Conservation (phyloP, 306 rosid genomes). For the Notholithocarpus densiflorus region DNA sequence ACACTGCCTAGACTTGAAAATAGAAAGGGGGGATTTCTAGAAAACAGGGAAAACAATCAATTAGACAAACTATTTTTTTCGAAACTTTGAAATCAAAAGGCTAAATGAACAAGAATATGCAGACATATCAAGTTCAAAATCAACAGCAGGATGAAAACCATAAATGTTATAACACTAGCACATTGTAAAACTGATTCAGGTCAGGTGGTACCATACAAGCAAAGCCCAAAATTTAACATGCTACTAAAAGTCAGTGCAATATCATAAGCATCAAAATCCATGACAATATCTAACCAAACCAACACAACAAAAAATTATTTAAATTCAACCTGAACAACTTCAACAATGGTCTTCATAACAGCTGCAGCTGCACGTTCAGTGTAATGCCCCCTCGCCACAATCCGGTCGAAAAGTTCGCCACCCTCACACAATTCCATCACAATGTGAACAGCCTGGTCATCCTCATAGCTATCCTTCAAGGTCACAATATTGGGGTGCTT, state of each 20-base stretch:
- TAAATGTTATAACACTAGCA: background rate
- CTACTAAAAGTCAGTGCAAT: background rate
- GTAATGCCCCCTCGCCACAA: constrained; percentile 65
- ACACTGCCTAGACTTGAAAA: background rate
- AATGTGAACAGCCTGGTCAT: constrained; percentile 51
- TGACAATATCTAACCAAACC: background rate
- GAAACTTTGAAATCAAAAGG: background rate
- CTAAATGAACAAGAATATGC: background rate
- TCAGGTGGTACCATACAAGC: background rate
- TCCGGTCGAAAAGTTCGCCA: constrained; percentile 57
- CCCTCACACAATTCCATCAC: constrained; percentile 64
- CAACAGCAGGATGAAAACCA: background rate
- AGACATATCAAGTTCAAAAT: background rate
- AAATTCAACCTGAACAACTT: constrained; percentile 48
- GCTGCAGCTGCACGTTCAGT: constrained; percentile 60
- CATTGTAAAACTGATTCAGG: background rate
- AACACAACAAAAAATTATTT: background rate
- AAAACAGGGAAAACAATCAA: background rate
- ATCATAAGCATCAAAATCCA: background rate
- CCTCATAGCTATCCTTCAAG: constrained; percentile 53
- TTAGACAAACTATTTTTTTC: background rate
- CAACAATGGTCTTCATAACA: constrained; percentile 53
- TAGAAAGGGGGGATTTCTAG: background rate
- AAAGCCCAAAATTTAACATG: background rate
- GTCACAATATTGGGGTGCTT: constrained; percentile 42